Evolutionary conservation across 495 filamentous ascomycete genomes (phyloP).

Genomic region (Trichoderma parareesei): DNA sequence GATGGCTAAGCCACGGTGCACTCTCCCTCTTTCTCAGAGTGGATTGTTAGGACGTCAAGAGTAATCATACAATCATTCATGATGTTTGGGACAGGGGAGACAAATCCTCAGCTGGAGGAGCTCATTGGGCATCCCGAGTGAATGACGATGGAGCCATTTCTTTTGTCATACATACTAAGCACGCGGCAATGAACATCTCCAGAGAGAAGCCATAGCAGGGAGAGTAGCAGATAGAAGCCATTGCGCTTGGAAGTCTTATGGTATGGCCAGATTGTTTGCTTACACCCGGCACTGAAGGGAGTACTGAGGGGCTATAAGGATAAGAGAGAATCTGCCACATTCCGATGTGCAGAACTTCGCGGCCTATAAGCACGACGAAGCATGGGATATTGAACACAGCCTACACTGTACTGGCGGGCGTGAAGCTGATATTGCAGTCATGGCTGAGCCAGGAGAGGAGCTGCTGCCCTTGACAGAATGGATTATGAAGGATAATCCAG

Average conservation of each 20-base stretch:
- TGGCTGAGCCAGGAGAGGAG: conserved; percentile 50
- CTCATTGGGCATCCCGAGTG: too few species aligned
- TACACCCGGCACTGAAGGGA: background rate
- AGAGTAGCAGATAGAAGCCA: background rate
- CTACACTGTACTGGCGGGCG: conserved; percentile 52
- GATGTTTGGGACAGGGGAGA: too few species aligned
- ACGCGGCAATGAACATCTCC: too few species aligned
- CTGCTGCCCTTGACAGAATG: conserved; percentile 39
- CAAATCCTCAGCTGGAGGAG: too few species aligned
- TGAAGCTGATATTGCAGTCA: conserved; percentile 37
- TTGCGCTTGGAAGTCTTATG: background rate
- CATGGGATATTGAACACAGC: conserved; percentile 49
- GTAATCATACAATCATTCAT: too few species aligned
- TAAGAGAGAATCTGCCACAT: conserved; percentile 16
- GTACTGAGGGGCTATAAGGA: background rate
- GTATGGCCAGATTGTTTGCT: background rate
- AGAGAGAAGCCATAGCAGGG: background rate
- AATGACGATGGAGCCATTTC: too few species aligned
- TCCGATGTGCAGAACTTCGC: conserved; percentile 58
- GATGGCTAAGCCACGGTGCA: too few species aligned
- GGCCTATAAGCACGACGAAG: conserved; percentile 52
- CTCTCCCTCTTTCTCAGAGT: too few species aligned
- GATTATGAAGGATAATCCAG: conserved; percentile 41
- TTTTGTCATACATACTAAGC: too few species aligned
- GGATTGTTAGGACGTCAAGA: too few species aligned